Evolutionary conservation across 1,284 basidiomycete species (phyloP), one percentile per base, ranked within the genome.

Genomic region (Apiotrichum montevideense): DNA sequence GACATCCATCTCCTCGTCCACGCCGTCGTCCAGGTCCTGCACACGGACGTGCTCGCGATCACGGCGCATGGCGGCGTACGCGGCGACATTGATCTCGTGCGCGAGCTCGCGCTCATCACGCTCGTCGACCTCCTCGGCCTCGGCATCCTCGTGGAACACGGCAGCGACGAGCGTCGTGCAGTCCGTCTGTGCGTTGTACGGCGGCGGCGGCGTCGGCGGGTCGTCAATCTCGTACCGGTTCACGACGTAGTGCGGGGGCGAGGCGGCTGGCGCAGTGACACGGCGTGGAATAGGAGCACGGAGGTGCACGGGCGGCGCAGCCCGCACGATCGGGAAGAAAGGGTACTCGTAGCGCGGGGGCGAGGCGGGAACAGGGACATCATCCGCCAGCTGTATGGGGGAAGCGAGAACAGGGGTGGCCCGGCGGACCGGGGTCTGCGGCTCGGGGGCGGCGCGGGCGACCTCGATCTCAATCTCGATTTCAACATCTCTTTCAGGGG

Each of bases 121-220:
- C 21, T 21, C 21, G 21, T 21, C 21, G 21, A 21, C 21, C 21
- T 21, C 21, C 21, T 21, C 21, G 8, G 8, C 8, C 37, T 39
- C 37, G 8, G 37, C 7, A 13, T 39, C 37, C 8, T 39, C 41
- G 41, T 42, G 48, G 53, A 68, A 67, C n/a, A 65, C 51, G 1
- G 68, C 59, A 1, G 62, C 55, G 21, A 72, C 56, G 9, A 72
- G 34, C 21, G 58, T 63, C 46, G 62, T 55, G 33, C 66, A 46
- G 54, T 72, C 70, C 7, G 65, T 66, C 29, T 55, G 52, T 14
- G 70, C 70, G 39, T 72, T 72, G 57, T 69, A 72, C n/a, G 70
- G 70, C n/a, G 70, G 70, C 4, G 70, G 70, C 7, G 70, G 70
- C 4, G 66, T 59, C 5, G 70, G 68, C 7, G 62, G 62, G 54